Evolutionary conservation across 2,329 filamentous ascomycete species (phyloP), one percentile per base, ranked within the genome.

Genomic region (Penicillium sp.): DNA sequence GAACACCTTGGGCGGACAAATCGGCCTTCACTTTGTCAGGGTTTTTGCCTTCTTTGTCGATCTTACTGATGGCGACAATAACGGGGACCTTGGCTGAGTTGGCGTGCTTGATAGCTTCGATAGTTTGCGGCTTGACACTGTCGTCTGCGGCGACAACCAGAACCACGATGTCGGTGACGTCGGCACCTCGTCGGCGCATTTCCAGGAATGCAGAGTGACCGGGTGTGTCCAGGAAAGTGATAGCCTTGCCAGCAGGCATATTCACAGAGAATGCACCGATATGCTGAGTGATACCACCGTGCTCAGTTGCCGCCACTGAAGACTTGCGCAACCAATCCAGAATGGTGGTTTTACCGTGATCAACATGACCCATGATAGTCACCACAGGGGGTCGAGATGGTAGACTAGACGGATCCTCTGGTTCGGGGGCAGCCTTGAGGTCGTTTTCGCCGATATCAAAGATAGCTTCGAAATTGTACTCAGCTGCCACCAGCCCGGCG

Each of bases 341-440:
- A 40, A 99, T 86, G 0, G 95, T 99, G 0, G 94, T 99, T 78
- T 99, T 99, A 50, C 94, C 94, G 72, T 99, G 94, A 70, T 99
- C 95, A 64, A 99, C 94, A 61, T 99, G 94, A 2, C 94, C 94
- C 95, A 99, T 99, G 67, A 99, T 99, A 0, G 95, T 97, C 38
- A 99, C 92, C 34, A 99, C 91, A 0, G 94, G 95, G 7, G 94
- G 93, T 14, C 95, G 85, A 32, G 79, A 74, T 2, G 92, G 91
- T 7, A 97, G 74, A 13, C 73, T 64, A 0, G 88, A 84, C 45
- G 79, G 82, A 70, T 93, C 90, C 65, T 86, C 86, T 8, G 85
- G 83, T 24, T 81, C 77, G 1, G 91, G 87, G 10, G 87, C 83
- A 22, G 89, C 82, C 57, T 82, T 83, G 38, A 99, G 75, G 71